These are phyloP conservation scores for Malus hybrid DNA, from an alignment of 331 rosid genomes.

Conservation along the genomic window DNA sequence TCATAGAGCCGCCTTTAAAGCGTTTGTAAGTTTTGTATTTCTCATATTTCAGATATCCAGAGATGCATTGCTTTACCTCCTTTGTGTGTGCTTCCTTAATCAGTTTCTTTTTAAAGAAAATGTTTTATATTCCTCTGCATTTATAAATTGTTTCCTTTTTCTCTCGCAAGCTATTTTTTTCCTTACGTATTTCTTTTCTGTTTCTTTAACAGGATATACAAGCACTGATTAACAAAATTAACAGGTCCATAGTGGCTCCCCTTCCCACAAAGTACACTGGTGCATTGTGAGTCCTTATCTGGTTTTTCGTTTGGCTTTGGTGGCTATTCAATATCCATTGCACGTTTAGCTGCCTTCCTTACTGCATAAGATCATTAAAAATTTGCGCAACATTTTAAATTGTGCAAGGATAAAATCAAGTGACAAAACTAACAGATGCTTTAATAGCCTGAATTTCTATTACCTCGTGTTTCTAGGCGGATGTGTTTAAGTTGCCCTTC, in stretches of 20 bases:
- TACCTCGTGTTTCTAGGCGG: neutral
- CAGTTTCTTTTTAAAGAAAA: neutral
- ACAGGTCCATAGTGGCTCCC: slow-evolving; percentile 92
- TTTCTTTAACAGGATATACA: slow-evolving; percentile 85
- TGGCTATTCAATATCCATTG: neutral
- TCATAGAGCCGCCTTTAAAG: slow-evolving; percentile 88
- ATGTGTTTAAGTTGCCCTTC: neutral
- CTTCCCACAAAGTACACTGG: slow-evolving; percentile 87
- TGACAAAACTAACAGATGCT: neutral
- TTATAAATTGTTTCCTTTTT: neutral
- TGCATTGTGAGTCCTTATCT: slow-evolving; percentile 65
- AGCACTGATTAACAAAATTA: slow-evolving; percentile 90
- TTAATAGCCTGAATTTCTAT: neutral
- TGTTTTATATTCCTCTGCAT: neutral
- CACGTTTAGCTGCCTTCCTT: neutral
- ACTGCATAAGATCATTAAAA: neutral
- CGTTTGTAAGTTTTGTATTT: slow-evolving; percentile 62
- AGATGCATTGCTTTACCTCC: too few relatives aligned
- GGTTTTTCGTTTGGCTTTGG: neutral
- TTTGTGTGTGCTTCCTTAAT: neutral
- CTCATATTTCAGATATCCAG: too few relatives aligned
- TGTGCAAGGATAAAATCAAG: neutral
- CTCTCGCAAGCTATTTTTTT: neutral
- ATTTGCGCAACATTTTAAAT: neutral
- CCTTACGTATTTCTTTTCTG: slow-evolving; percentile 1